Evolutionary conservation across 1,139 yeast genomes (phyloP).

Genomic region (Protomyces gravidus): DNA sequence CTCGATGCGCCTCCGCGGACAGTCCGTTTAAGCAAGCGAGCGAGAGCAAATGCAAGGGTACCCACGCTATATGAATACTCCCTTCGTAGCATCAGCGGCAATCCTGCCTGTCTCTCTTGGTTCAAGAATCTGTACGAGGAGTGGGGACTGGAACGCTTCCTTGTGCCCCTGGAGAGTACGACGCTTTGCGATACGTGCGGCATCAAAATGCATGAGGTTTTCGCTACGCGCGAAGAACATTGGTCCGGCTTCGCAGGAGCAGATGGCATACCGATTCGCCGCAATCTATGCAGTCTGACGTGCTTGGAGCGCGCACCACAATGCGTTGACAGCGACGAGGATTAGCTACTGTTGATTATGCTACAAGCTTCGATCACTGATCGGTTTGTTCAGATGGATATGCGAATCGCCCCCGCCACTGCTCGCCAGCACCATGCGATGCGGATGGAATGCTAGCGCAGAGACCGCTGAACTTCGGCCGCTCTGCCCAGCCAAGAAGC

Average conservation of each 20-base stretch:
- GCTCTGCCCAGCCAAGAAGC: constrained; percentile 43
- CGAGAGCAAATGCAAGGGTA: constrained; percentile 3
- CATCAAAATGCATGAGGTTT: constrained; percentile 16
- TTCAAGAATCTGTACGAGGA: not conserved
- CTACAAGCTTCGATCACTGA: not conserved
- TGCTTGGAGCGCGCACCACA: constrained; percentile 25
- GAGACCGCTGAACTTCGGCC: constrained; percentile 51
- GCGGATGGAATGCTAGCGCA: constrained; percentile 80
- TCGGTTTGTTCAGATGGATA: constrained; percentile 16
- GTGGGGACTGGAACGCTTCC: constrained; percentile 6
- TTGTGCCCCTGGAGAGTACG: constrained; percentile 10
- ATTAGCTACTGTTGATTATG: not conserved
- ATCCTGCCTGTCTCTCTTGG: not conserved
- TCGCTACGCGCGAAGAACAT: constrained; percentile 24
- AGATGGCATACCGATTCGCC: constrained; percentile 22
- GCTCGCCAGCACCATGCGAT: constrained; percentile 82
- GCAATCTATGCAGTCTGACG: constrained; percentile 21
- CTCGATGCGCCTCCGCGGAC: constrained; percentile 19
- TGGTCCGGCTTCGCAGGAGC: constrained; percentile 26
- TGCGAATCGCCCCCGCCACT: constrained; percentile 30
- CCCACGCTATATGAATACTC: constrained; percentile 19
- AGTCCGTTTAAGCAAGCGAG: not conserved
- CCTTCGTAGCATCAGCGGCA: constrained; percentile 9
- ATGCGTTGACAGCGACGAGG: not conserved
- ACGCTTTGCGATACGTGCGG: constrained; percentile 21